phyloP scores from a whole-genome alignment of 257 asterid species.

The Pogostemon cablin region DNA sequence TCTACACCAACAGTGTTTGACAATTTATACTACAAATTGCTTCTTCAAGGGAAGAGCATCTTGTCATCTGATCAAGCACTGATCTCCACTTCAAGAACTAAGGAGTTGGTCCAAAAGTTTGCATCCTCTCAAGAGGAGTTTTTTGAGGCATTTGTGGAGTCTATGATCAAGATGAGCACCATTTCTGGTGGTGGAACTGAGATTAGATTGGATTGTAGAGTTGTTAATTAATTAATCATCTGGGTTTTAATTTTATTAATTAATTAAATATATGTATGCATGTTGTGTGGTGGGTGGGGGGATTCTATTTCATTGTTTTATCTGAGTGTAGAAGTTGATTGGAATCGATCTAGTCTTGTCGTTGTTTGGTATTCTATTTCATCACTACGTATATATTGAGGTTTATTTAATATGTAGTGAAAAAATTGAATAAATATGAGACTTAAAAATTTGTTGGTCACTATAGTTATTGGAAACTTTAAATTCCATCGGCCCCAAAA shows the following conservation, averaged over 20 bases:
- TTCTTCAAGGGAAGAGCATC: slow-evolving; percentile 65
- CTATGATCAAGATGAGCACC: slow-evolving; percentile 90
- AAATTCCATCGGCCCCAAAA: too few species aligned
- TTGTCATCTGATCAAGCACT: slow-evolving; percentile 80
- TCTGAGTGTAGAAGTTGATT: not conserved
- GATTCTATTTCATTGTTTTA: not conserved
- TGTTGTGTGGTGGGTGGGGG: not conserved
- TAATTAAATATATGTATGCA: not conserved
- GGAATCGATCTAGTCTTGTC: not conserved
- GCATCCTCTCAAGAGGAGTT: slow-evolving; percentile 60
- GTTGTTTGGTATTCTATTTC: not conserved
- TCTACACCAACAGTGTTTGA: slow-evolving; percentile 65
- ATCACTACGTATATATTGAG: not conserved
- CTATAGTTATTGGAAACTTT: too few species aligned
- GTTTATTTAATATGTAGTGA: not conserved
- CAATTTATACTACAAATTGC: slow-evolving; percentile 69
- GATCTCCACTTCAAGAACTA: slow-evolving; percentile 48
- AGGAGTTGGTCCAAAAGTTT: slow-evolving; percentile 57
- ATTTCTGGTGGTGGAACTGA: slow-evolving; percentile 63
- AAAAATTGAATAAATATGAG: not conserved
- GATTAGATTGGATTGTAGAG: slow-evolving; percentile 58
- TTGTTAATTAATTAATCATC: slow-evolving; percentile 35
- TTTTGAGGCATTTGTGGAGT: slow-evolving; percentile 54
- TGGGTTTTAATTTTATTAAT: not conserved
- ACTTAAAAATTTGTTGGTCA: too few species aligned